These are phyloP conservation scores for Candida vartiovaarae DNA, from an alignment of 805 yeast species.

Conservation along the genomic window DNA sequence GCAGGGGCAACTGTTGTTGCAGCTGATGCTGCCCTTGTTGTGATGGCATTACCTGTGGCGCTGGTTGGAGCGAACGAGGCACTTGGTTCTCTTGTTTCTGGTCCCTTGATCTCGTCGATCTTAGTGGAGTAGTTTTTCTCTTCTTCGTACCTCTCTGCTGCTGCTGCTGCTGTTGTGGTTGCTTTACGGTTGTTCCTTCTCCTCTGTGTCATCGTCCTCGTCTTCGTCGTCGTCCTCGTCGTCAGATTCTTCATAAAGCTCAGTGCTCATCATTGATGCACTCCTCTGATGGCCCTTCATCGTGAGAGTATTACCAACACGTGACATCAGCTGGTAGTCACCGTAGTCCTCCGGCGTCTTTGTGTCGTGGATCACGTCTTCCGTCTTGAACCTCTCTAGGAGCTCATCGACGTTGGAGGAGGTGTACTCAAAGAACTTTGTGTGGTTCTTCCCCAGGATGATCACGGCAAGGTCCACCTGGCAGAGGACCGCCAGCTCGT, in stretches of 20 bases:
- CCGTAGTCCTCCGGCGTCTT: conserved; percentile 67
- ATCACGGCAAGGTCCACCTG: conserved; percentile 90
- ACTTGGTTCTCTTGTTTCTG: conserved; percentile 2
- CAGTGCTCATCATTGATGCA: background rate
- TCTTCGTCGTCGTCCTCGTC: conserved; percentile 15
- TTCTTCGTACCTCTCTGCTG: background rate
- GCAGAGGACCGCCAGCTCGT: conserved; percentile 72
- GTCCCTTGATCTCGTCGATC: conserved; percentile 4
- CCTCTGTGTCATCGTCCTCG: conserved; percentile 6
- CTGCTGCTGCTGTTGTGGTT: background rate
- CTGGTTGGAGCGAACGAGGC: background rate
- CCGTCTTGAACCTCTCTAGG: conserved; percentile 31
- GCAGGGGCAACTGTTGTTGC: background rate
- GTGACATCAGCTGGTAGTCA: conserved; percentile 31
- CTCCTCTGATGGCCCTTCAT: background rate
- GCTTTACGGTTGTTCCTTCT: background rate
- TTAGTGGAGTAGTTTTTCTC: background rate
- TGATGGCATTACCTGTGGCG: background rate
- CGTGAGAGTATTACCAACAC: conserved; percentile 10
- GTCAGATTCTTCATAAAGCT: conserved; percentile 15
- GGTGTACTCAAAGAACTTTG: conserved; percentile 75
- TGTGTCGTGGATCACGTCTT: conserved; percentile 40
- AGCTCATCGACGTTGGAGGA: conserved; percentile 57
- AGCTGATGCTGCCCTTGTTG: conserved; percentile 1
- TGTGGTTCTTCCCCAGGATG: conserved; percentile 72